These are phyloP conservation scores for Fistulina hepatica DNA, from an alignment of 1,284 basidiomycete genomes.

Conservation along the genomic window DNA sequence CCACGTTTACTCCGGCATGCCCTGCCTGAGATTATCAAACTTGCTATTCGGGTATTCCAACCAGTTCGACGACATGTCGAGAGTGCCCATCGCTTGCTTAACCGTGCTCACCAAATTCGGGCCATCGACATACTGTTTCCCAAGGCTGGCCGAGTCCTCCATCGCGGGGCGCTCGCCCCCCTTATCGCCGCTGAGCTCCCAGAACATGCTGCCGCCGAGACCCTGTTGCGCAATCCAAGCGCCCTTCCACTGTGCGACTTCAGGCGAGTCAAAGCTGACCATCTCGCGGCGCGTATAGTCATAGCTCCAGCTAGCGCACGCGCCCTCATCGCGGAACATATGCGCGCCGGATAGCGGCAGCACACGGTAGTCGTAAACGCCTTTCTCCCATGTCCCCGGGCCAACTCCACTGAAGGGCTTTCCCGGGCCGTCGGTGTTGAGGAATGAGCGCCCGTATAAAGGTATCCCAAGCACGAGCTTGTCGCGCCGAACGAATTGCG, in stretches of 20 bases:
- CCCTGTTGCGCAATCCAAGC: constrained; percentile 62
- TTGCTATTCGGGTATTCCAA: constrained; percentile 57
- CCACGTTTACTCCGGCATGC: constrained; percentile 32
- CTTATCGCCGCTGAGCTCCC: constrained; percentile 79
- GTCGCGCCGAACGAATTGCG: constrained; percentile 48
- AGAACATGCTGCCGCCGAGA: constrained; percentile 77
- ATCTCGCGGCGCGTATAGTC: constrained; percentile 60
- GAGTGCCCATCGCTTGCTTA: constrained; percentile 64
- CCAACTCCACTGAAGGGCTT: constrained; percentile 69
- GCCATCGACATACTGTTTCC: constrained; percentile 52
- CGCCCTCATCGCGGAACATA: constrained; percentile 44
- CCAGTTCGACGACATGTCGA: constrained; percentile 59
- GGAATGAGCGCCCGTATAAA: constrained; percentile 86
- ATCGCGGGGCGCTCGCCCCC: constrained; percentile 51
- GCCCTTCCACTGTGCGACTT: constrained; percentile 60
- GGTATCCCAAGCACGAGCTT: constrained; percentile 89
- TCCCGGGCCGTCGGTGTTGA: constrained; percentile 77
- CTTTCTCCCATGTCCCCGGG: constrained; percentile 64
- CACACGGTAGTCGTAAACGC: constrained; percentile 73
- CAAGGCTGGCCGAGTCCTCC: constrained; percentile 48
- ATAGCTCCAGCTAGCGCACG: constrained; percentile 64
- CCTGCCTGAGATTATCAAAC: constrained; percentile 68
- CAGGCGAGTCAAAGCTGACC: constrained; percentile 71
- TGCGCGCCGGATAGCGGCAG: constrained; percentile 63
- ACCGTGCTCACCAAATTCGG: constrained; percentile 56